Percentiles rank a stretch among this genome's conserved stretches.
Conservation (phyloP, 495 filamentous ascomycete genomes). For the Tuber umbilicatum region DNA sequence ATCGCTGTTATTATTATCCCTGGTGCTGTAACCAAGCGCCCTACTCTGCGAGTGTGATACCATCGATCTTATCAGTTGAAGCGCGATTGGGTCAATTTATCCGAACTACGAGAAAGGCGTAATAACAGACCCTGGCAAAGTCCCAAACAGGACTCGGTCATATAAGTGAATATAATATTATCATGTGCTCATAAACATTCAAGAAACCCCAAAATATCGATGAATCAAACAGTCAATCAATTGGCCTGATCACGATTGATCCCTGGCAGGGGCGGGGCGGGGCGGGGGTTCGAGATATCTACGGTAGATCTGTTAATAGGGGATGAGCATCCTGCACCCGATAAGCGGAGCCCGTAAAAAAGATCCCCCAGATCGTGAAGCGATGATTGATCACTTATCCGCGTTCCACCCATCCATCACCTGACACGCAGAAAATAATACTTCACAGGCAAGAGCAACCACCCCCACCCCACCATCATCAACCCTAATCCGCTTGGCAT, state of each 20-base stretch:
- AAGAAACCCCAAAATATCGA: neutral
- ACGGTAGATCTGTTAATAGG: neutral
- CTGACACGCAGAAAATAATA: no score
- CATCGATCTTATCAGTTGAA: neutral
- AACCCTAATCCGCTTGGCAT: no score
- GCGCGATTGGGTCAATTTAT: neutral
- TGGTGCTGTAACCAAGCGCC: no score
- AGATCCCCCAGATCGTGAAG: neutral
- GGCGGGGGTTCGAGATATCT: neutral
- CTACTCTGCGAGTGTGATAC: no score
- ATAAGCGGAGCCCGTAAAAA: neutral
- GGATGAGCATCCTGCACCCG: neutral
- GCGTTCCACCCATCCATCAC: neutral
- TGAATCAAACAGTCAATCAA: neutral
- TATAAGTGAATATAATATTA: neutral
- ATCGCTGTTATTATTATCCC: neutral
- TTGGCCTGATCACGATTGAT: neutral
- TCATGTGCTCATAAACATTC: no score
- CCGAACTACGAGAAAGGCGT: no score
- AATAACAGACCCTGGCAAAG: neutral
- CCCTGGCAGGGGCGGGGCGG: neutral
- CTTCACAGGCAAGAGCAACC: no score
- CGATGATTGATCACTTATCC: neutral
- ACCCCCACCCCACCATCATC: no score
- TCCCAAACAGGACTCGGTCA: neutral